Base-by-base conservation (phyloP, 2,329 filamentous ascomycete genomes). In the Tolypocladium nubicola region DNA sequence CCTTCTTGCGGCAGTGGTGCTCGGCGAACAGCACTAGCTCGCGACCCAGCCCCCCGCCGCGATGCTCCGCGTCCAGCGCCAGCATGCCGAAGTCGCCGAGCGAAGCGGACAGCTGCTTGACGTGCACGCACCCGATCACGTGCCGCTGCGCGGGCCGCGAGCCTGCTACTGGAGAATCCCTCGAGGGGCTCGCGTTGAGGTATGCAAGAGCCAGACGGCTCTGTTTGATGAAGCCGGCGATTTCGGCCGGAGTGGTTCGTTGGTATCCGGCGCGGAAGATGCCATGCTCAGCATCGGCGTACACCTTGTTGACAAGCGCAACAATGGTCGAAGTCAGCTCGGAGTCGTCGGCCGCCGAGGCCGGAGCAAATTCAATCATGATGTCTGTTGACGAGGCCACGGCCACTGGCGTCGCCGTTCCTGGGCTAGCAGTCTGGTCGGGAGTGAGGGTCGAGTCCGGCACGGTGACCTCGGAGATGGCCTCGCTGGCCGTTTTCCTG, bases 11-110 rank as follows among this genome's bases (percentile, higher is more conserved):
- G 11, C 66, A 68, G 30, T 68, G 61, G 0, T 63, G 56, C 54
- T 70, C 67, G 10, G 66, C 67, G 43, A 69, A 71, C 13, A 47
- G n/a, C 0, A 62, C 61, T 30, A 70, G 19, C 35, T 63, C 56
- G 3, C 62, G 62, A 6, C 68, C 68, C 2, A 64, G 13, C 0
- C 68, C 68, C 10, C 50, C 47, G 0, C 68, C 67, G 14, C 62
- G 66, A 21, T 66, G 47, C 8, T 56, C 52, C 0, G 50, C 30
- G 14, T 69, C 62, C 3, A 70, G 50, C 1, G 68, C 64, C 3
- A 70, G 49, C 67, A 69, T 69, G 33, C 64, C 63, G 26, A 70
- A 67, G 4, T 62, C 57, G 16, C 68, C 69, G 6, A 62, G 58
- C 0, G 55, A 37, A 8, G 63, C 52, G 1, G 61, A 61, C 0